Evolutionary conservation across 257 asterid genomes (phyloP).

Genomic region (Rauvolfia tetraphylla): DNA sequence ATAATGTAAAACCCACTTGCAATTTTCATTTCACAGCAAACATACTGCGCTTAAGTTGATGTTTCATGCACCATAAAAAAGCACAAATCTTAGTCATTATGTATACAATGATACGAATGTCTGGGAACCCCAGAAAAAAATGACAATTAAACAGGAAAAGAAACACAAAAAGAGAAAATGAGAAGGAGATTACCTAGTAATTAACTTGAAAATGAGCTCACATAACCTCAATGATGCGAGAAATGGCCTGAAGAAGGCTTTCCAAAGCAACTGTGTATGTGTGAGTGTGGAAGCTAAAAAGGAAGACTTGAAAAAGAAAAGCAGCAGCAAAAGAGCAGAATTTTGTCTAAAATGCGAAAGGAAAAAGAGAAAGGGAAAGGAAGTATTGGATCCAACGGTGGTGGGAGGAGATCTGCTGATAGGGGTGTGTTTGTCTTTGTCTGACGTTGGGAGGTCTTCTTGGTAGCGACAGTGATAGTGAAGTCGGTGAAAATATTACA

Average conservation of each 20-base stretch:
- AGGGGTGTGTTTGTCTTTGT: slow-evolving; percentile 7
- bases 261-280: slow-evolving; percentile 9
- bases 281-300: slow-evolving; percentile 12
- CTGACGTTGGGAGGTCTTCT: not conserved
- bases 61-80: slow-evolving; percentile 7
- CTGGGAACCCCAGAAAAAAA: not conserved
- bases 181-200: slow-evolving; percentile 12
- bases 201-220: slow-evolving; percentile 3
- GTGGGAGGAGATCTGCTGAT: slow-evolving; percentile 16
- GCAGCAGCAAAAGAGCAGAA: slow-evolving; percentile 10
- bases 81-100: not conserved
- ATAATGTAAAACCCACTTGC: slow-evolving; percentile 11
- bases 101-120: not conserved
- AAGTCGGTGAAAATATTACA: slow-evolving; percentile 21
- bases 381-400: slow-evolving; percentile 21
- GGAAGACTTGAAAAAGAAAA: slow-evolving; percentile 2
- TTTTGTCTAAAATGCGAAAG: slow-evolving; percentile 18
- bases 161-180: not conserved
- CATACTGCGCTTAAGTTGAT: slow-evolving; percentile 1
- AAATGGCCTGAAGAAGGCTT: slow-evolving; percentile 17
- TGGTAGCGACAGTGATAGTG: slow-evolving; percentile 21
- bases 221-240: slow-evolving; percentile 7
- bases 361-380: slow-evolving; percentile 13
- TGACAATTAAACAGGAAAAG: not conserved
- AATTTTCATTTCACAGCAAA: slow-evolving; percentile 2